Base-by-base conservation (phyloP, 768 basidiomycete genomes). In the Suillus discolor region DNA sequence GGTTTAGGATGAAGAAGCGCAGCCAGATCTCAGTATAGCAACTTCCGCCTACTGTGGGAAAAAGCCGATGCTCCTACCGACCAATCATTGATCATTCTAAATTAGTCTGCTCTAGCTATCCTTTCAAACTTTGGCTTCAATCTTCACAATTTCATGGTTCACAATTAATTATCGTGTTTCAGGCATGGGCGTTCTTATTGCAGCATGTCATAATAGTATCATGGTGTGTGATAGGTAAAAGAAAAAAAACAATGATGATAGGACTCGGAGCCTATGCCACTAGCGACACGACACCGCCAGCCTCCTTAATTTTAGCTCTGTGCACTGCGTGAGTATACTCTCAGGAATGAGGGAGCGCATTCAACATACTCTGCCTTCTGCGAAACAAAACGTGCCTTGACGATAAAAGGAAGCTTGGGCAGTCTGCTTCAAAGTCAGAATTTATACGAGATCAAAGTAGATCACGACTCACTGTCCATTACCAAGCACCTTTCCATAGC, bases 381-480 rank as follows among this genome's bases (percentile, higher is more conserved):
- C 49, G 95, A 97, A 62, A 98, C 96, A 75, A 90, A 97, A 68
- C 97, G 95, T 63, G 97, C 96, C 85, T 99, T 99, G 73, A 99
- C 93, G 75, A 99, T 99, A 84, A 95, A 94, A 18, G 97, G 97
- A 60, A 93, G 81, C 75, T 89, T 90, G 69, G 94, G 94, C 69
- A 99, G 86, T 70, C 94, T 91, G 68, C 39, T 18, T 38, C 23
- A 25, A 42, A 54, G 67, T 67, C 36, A 45, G 62, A 64, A 55
- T 28, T 16, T 16, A 38, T 28, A 31, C 45, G 12, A 34, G 15
- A 23, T 20, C 4, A 54, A 38, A 36, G 44, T 41, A 9, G 18
- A 34, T 42, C 15, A 6, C 51, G 57, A 87, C 91, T 77, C 76
- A 93, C 90, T 80, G 79, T 83, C 97, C 97, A 76, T 96, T 98